Evolutionary conservation across 495 filamentous ascomycete genomes (phyloP).

Genomic region (Neurospora sp.): DNA sequence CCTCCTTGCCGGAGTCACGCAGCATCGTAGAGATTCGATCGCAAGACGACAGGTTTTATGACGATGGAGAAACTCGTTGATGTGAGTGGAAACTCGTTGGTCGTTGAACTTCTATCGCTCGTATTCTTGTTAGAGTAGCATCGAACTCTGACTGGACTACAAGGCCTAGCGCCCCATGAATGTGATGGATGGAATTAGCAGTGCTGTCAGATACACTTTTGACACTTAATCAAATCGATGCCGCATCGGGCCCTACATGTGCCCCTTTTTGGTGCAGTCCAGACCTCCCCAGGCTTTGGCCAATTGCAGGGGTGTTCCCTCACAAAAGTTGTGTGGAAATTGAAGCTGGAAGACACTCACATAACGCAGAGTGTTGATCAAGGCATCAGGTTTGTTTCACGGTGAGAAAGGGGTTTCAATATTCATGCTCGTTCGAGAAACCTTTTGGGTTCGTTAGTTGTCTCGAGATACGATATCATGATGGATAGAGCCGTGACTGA

Average conservation of each 20-base stretch:
- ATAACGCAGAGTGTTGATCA: not conserved
- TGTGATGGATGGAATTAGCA: not conserved
- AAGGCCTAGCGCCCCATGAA: too few relatives aligned
- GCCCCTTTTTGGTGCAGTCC: not conserved
- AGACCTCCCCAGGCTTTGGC: not conserved
- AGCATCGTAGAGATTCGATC: not conserved
- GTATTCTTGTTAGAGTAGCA: not conserved
- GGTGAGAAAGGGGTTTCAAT: not conserved
- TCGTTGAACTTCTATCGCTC: not conserved
- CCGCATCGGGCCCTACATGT: not conserved
- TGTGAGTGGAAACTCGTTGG: not conserved
- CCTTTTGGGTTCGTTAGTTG: not conserved
- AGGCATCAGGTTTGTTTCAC: not conserved
- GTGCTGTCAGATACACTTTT: not conserved
- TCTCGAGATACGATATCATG: not conserved
- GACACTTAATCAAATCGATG: not conserved
- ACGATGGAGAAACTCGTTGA: not conserved
- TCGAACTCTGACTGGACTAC: not conserved
- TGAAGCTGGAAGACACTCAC: not conserved
- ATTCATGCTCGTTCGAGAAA: not conserved
- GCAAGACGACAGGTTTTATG: not conserved
- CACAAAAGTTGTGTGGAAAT: not conserved
- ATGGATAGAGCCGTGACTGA: not conserved
- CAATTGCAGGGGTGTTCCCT: not conserved
- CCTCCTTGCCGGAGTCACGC: not conserved